phyloP scores from a whole-genome alignment of 768 basidiomycete species.

The Tylopilus subfusipes region DNA sequence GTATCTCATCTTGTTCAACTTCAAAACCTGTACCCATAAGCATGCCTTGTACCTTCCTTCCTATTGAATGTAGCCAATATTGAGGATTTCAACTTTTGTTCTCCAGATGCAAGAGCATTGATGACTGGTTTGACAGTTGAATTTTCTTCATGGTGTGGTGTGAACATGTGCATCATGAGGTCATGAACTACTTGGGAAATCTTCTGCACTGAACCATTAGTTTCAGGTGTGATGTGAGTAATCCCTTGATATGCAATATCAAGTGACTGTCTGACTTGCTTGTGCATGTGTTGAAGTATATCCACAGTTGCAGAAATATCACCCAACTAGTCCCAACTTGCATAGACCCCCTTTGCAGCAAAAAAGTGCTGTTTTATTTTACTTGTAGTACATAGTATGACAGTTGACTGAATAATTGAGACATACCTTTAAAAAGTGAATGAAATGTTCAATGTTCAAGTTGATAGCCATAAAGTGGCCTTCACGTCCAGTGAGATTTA shows the following conservation, averaged over 20 bases:
- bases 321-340: not conserved
- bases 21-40: not conserved
- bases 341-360: not conserved
- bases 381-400: too few relatives aligned
- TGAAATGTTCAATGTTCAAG: too few relatives aligned
- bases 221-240: not conserved
- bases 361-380: not conserved
- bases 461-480: not conserved
- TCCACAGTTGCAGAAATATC: not conserved
- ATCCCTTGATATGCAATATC: not conserved
- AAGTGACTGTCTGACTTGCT: not conserved
- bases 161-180: not conserved
- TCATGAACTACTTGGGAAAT: not conserved
- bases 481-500: not conserved
- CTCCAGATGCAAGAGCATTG: not conserved
- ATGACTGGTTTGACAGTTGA: not conserved
- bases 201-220: not conserved
- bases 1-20: not conserved
- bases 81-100: not conserved
- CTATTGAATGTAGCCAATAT: not conserved
- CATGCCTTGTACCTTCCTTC: not conserved
- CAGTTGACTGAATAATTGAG: too few relatives aligned
- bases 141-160: too few relatives aligned
- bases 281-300: not conserved
- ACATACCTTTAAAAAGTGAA: not conserved